Evolutionary conservation across 306 rosid species (phyloP).

Genomic region (Pueraria montana): DNA sequence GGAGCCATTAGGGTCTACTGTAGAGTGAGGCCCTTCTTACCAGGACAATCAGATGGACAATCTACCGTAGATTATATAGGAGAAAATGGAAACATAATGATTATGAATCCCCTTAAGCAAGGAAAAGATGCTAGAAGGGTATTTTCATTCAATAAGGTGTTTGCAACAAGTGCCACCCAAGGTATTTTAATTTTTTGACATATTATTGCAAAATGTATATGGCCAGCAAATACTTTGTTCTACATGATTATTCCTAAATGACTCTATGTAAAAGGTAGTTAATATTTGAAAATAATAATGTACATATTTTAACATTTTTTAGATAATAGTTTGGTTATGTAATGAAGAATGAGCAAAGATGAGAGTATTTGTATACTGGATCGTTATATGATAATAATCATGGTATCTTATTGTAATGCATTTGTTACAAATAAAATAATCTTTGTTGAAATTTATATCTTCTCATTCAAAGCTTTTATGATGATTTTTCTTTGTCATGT

Average conservation of each 20-base stretch:
- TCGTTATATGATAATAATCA: not conserved
- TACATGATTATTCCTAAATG: not conserved
- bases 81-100: conserved; percentile 95
- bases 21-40: conserved; percentile 91
- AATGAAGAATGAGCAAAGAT: not conserved
- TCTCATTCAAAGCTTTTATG: conserved; percentile 42
- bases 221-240: conserved; percentile 8
- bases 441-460: not conserved
- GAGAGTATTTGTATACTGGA: not conserved
- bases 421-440: conserved; percentile 5
- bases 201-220: conserved; percentile 8
- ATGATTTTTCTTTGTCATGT: conserved; percentile 37
- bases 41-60: conserved; percentile 75
- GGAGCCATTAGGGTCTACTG: conserved; percentile 96
- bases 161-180: conserved; percentile 87
- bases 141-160: conserved; percentile 92
- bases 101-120: conserved; percentile 86
- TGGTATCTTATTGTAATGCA: conserved; percentile 5
- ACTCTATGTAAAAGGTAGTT: not conserved
- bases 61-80: conserved; percentile 91
- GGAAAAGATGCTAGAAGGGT: conserved; percentile 90
- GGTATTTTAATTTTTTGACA: conserved; percentile 58
- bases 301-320: not conserved
- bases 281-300: conserved; percentile 10
- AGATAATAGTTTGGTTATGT: not conserved